These are phyloP conservation scores for Aureobasidium uvarum DNA, from an alignment of 2,329 filamentous ascomycete genomes.

Conservation along the genomic window DNA sequence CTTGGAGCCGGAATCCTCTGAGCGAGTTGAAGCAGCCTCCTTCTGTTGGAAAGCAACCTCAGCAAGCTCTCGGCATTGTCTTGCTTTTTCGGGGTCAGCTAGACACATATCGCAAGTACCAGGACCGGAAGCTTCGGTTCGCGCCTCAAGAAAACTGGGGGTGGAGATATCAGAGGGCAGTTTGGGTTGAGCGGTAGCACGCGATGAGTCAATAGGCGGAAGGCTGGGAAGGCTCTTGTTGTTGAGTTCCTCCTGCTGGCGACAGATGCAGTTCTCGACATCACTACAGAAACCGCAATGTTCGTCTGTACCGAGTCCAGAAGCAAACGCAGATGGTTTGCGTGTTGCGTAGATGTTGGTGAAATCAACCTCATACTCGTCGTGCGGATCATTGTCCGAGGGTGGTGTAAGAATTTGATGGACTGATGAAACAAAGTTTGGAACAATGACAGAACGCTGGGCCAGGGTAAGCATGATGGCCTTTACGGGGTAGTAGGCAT, in stretches of 20 bases:
- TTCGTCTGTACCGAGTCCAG: slow-evolving; percentile 22
- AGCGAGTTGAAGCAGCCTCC: background rate
- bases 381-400: slow-evolving; percentile 19
- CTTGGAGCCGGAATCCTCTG: background rate
- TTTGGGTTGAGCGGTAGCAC: slow-evolving; percentile 2
- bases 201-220: slow-evolving; percentile 10
- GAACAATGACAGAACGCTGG: background rate
- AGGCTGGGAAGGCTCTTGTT: slow-evolving; percentile 18
- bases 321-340: slow-evolving; percentile 16
- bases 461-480: background rate
- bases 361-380: slow-evolving; percentile 28
- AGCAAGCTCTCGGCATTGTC: slow-evolving; percentile 29
- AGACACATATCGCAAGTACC: slow-evolving; percentile 30
- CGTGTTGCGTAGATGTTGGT: slow-evolving; percentile 23
- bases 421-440: slow-evolving; percentile 4
- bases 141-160: slow-evolving; percentile 26
- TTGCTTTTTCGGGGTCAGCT: slow-evolving; percentile 28
- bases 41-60: slow-evolving; percentile 22
- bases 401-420: slow-evolving; percentile 26
- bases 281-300: slow-evolving; percentile 30
- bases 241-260: slow-evolving; percentile 24
- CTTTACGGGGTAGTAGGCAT: background rate
- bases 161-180: background rate
- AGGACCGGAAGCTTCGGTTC: slow-evolving; percentile 24
- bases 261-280: slow-evolving; percentile 27